Evolutionary conservation across 345 rosid species (phyloP).

Genomic region (Camelina sativa): DNA sequence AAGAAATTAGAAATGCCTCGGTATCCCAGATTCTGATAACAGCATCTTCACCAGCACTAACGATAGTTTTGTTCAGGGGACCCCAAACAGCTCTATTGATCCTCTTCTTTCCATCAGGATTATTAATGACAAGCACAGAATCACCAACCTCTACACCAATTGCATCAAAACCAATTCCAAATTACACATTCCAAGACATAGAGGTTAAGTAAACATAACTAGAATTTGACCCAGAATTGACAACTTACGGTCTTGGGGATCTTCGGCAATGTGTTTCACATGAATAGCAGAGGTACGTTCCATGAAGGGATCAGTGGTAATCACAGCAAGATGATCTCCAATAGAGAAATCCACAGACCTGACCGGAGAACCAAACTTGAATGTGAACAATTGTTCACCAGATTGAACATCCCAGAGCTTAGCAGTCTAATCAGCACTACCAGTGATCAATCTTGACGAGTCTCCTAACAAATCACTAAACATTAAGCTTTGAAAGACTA

Average conservation of each 20-base stretch:
- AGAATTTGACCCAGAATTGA: neutral
- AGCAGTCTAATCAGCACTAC: constrained; percentile 91
- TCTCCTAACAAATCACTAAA: constrained; percentile 56
- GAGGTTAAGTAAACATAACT: neutral
- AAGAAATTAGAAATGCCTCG: constrained; percentile 56
- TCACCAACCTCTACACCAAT: constrained; percentile 64
- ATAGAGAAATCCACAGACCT: constrained; percentile 84
- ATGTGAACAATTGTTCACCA: constrained; percentile 65
- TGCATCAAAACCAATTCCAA: neutral
- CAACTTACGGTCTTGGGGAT: constrained; percentile 70
- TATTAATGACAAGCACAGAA: constrained; percentile 66
- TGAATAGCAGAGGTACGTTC: constrained; percentile 84
- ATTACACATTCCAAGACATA: constrained; percentile 1
- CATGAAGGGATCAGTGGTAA: constrained; percentile 95
- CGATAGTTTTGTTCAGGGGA: constrained; percentile 74
- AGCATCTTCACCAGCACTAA: constrained; percentile 92
- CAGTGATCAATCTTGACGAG: constrained; percentile 73
- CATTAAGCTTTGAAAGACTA: neutral
- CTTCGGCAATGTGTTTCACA: constrained; percentile 71
- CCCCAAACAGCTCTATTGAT: constrained; percentile 98
- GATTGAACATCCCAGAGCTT: constrained; percentile 90
- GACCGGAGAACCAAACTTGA: constrained; percentile 82
- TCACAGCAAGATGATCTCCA: constrained; percentile 89
- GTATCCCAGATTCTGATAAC: constrained; percentile 87
- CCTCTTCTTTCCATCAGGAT: constrained; percentile 70